Evolutionary conservation across 805 yeast species (phyloP).

Genomic region (Maudiozyma turicensis): DNA sequence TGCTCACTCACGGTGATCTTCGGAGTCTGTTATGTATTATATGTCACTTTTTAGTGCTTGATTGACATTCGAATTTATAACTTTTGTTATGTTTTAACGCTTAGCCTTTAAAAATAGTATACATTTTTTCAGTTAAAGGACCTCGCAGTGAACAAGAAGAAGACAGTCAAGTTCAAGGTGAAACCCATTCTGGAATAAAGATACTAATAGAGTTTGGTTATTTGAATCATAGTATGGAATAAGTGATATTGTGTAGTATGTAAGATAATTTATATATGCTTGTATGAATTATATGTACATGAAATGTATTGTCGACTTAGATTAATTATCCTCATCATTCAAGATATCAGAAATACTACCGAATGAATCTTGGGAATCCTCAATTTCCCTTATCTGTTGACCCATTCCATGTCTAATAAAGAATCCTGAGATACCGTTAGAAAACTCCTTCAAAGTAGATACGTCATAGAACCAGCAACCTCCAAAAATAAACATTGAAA

Average conservation of each 20-base stretch:
- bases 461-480: constrained; percentile 75
- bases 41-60: no score
- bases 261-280: not conserved
- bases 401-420: constrained; percentile 1
- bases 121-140: no score
- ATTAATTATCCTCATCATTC: not conserved
- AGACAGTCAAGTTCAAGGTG: no score
- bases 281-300: not conserved
- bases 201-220: no score
- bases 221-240: no score
- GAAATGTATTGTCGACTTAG: not conserved
- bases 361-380: not conserved
- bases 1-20: not conserved
- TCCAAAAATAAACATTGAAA: constrained; percentile 66
- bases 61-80: no score
- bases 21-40: not conserved
- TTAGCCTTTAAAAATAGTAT: no score
- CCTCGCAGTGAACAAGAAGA: no score
- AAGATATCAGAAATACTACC: not conserved
- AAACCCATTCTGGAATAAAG: no score
- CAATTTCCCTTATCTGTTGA: not conserved
- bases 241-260: not conserved
- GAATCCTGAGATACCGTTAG: not conserved
- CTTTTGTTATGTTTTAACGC: no score
- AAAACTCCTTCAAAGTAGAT: constrained; percentile 54